Base-by-base conservation (phyloP, 1,284 basidiomycete genomes). In the Cerioporus squamosus region DNA sequence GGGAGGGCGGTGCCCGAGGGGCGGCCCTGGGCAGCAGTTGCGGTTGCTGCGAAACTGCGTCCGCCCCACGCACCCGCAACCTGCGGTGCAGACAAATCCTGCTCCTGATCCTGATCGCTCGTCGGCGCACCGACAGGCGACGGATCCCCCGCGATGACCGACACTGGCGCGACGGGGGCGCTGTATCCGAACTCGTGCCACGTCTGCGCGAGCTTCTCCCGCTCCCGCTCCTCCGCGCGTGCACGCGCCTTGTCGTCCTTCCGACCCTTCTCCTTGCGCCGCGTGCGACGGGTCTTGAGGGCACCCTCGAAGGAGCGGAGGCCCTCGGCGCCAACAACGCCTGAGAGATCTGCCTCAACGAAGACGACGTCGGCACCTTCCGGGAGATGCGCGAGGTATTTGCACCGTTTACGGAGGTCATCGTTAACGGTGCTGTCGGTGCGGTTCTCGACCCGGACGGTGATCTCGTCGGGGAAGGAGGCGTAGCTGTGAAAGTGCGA, bases 301-400 rank as follows among this genome's bases (percentile, higher is more conserved):
- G 91, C 83, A 4, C 84, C 85, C 68, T 94, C 92, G 68, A 96
- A 98, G 57, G 83, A 86, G 73, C 84, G 88, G 52, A 96, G 72
- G 0, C 87, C 87, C 9, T 88, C 87, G 9, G 66, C 66, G 46
- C 91, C 88, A 20, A 97, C 91, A 23, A 96, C 89, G 9, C 77
- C 79, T 54, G 82, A 78, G 9, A 98, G 78, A 70, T 98, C 90
- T 3, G 94, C 88, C 75, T 99, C 96, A 59, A 98, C 81, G 72
- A 99, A 98, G 14, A 96, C 90, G 43, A 98, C 93, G 70, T 98
- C 95, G 15, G 93, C 89, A 47, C 94, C 91, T 64, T 94, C 90
- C 0, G 97, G 94, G 62, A 98, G 81, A 73, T 98, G 96, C 2
- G 86, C 86, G 55, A 99, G 89, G 75, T 98, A 99, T 74, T 97